Evolutionary conservation across 2,329 filamentous ascomycete species (phyloP), one percentile per base, ranked within the genome.

Genomic region (Didymellaceae sp.): DNA sequence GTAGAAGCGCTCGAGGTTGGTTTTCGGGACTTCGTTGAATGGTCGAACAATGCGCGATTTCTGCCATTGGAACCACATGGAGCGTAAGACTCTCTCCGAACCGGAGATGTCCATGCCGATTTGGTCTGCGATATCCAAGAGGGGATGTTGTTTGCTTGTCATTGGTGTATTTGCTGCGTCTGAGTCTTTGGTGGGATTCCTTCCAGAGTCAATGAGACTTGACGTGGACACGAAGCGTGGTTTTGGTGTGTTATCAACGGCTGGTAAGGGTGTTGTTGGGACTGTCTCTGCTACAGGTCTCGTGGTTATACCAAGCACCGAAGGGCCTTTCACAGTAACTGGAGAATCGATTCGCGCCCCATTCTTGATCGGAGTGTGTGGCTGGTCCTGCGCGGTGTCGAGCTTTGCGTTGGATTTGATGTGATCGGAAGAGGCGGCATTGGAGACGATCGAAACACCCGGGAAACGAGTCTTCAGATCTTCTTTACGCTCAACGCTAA

Each of bases 1-100:
- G 42, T 63, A 65, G 51, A 58, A 57, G 6, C 47, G 13, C 5
- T 52, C 16, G 14, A 64, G 48, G 3, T 22, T 40, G 5, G 31
- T 16, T n/a, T 22, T 7, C 2, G 18, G 6, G 8, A 25, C 17
- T 16, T 21, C 10, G 2, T 13, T 21, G 17, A 33, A 45, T 1
- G 28, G 30, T 14, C 14, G 39, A 2, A 45, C 6, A 14, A 44
- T 40, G 1, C 13, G 16, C 3, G 11, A 4, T 0, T 40, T 22
- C 4, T 28, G 7, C 34, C 47, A 50, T 3, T 50, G 40, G 10
- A 18, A n/a, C 45, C 32, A 43, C 14, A 43, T 49, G 13, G n/a
- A 18, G 18, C 35, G 31, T 26, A 40, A 34, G 4, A 28, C 24
- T 2, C 30, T 26, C 1, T 13, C 30, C 14, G 40, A n/a, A 1